Evolutionary conservation across 805 yeast species (phyloP).

Genomic region (Grigorovia transvaalensis): DNA sequence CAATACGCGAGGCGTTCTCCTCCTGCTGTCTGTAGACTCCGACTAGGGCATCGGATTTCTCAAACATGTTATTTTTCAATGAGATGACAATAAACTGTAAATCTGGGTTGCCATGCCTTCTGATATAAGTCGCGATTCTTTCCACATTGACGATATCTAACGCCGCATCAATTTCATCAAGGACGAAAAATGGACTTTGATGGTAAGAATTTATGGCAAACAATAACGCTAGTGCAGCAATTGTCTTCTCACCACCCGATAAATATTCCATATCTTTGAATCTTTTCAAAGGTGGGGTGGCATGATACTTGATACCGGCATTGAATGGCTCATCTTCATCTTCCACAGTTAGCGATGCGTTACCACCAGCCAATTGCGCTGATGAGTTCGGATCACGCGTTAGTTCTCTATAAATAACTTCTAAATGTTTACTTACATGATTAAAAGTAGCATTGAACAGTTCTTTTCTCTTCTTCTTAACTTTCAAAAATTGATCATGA

Average conservation of each 20-base stretch:
- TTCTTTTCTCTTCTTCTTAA: conserved; percentile 50
- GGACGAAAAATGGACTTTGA: conserved; percentile 91
- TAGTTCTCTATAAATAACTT: conserved; percentile 71
- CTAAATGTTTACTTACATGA: conserved; percentile 66
- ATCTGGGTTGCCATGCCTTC: conserved; percentile 59
- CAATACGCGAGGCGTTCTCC: conserved; percentile 59
- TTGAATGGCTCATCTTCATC: conserved; percentile 84
- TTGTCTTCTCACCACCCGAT: conserved; percentile 94
- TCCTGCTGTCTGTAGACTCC: conserved; percentile 83
- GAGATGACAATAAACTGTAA: conserved; percentile 91
- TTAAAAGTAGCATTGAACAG: conserved; percentile 62
- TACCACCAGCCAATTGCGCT: conserved; percentile 75
- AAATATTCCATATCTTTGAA: conserved; percentile 85
- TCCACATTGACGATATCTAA: conserved; percentile 82
- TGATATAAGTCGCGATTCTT: conserved; percentile 77
- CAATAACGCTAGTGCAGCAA: conserved; percentile 87
- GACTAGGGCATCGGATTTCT: conserved; percentile 79
- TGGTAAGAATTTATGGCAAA: conserved; percentile 86
- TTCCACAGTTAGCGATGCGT: conserved; percentile 81
- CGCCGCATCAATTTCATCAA: conserved; percentile 98
- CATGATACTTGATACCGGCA: conserved; percentile 79
- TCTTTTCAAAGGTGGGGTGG: conserved; percentile 92
- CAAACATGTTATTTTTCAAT: conserved; percentile 77
- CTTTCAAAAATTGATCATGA: conserved; percentile 44
- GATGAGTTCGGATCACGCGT: conserved; percentile 46